A percentile compares a stretch with the other conserved stretches of the same genome.
Conservation (phyloP, 1,284 basidiomycete genomes). For the Vanrija sp. region DNA sequence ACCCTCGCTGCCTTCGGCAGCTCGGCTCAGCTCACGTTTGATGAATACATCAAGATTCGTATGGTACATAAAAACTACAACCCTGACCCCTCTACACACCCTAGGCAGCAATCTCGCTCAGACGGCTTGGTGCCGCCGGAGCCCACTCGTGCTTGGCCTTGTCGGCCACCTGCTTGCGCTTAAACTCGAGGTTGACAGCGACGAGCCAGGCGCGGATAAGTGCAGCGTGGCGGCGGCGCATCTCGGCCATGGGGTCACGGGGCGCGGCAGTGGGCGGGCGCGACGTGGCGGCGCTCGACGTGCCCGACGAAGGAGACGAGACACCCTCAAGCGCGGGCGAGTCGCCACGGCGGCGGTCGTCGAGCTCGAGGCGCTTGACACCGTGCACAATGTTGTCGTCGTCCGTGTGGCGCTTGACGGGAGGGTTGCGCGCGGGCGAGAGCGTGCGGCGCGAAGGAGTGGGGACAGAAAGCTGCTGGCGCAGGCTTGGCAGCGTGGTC, state of each 20-base stretch:
- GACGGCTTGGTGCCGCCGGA: not conserved
- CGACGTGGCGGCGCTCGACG: not conserved
- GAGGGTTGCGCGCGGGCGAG: constrained; percentile 25
- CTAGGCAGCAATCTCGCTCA: constrained; percentile 1
- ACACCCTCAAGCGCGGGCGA: constrained; percentile 1
- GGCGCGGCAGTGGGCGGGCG: not conserved
- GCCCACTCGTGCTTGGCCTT: not conserved
- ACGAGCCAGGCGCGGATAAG: constrained; percentile 45
- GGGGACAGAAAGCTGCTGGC: constrained; percentile 1
- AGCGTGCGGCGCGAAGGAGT: constrained; percentile 4
- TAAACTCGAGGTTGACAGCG: constrained; percentile 43
- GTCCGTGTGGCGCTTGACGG: constrained; percentile 44
- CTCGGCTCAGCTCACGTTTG: too few species aligned
- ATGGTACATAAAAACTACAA: too few species aligned
- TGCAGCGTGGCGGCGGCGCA: constrained; percentile 34
- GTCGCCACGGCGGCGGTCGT: constrained; percentile 16
- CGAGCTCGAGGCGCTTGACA: constrained; percentile 46
- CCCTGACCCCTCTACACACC: too few species aligned
- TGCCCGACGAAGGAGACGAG: not conserved
- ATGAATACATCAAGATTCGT: too few species aligned
- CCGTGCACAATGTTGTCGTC: constrained; percentile 39
- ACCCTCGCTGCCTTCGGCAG: too few species aligned
- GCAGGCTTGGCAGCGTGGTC: constrained; percentile 12
- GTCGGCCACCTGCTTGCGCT: constrained; percentile 23
- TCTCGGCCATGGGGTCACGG: constrained; percentile 14